Conservation (phyloP, 257 asterid genomes). For the Mitragyna speciosa region DNA sequence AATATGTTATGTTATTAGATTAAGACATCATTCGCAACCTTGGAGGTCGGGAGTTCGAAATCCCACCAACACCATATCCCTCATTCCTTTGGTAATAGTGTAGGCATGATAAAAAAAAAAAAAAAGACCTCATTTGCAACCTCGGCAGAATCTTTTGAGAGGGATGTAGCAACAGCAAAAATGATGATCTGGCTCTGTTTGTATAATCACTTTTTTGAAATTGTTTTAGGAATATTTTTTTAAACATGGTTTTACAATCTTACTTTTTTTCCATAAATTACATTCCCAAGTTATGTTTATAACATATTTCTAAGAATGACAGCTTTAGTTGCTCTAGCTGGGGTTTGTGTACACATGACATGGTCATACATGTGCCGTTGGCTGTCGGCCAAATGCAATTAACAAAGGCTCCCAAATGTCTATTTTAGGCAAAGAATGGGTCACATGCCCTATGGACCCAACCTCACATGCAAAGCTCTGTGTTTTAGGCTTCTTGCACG, state of each 20-base stretch:
- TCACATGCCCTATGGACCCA: conserved; percentile 50
- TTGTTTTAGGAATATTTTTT: no score
- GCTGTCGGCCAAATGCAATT: conserved; percentile 34
- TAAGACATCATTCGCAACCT: no score
- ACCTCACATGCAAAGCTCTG: conserved; percentile 46
- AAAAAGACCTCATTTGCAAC: no score
- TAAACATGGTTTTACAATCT: no score
- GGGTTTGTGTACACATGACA: conserved; percentile 32
- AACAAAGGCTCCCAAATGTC: conserved; percentile 33
- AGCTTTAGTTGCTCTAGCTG: conserved; percentile 1
- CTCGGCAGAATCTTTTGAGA: background rate
- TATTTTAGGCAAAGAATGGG: conserved; percentile 18
- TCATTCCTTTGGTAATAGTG: no score
- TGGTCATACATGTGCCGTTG: conserved; percentile 52
- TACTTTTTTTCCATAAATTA: no score
- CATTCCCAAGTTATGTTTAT: no score
- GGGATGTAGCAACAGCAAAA: background rate
- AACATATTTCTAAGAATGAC: conserved; percentile 20
- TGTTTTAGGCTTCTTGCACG: conserved; percentile 13
- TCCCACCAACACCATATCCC: no score
- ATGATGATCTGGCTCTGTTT: background rate
- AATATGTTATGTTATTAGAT: no score
- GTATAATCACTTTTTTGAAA: no score
- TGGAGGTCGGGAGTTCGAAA: no score
- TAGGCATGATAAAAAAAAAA: no score